Base-by-base conservation (phyloP, 176 grass and related monocot species). In the Carex littledalei region DNA sequence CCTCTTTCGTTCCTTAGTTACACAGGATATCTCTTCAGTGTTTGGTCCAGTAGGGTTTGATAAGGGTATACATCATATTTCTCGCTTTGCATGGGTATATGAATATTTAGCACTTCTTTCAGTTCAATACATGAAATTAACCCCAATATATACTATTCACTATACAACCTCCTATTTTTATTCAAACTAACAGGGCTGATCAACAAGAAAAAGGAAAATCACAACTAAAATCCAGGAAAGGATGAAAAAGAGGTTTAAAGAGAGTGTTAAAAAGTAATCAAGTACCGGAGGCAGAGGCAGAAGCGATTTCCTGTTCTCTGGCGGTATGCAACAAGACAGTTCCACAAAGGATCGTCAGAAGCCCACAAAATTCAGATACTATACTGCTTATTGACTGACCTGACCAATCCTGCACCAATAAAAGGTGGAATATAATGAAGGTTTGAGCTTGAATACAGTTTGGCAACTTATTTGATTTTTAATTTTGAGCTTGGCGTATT, bases 291-390 rank as follows among this genome's bases (percentile, higher is more conserved):
- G 39, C 92, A 87, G 94, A 75, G 55, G 92, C 53, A 77, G 87
- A 85, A 86, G 88, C 56, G 1, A 88, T 17, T 67, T 94, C 88
- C 76, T 89, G 88, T 71, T 95, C 86, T 69, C 90, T 94, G 39
- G 89, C 75, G 24, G 89, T 86, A 53, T 95, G 93, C 89, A 98
- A 85, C 82, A 98, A 87, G 84, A 98, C 61, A 53, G 96, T 95
- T 58, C 96, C 96, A 74, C 93, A 87, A 87, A 98, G 90, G 53
- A 98, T 94, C 29, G 91, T 95, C 77, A 99, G 79, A 26, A 99
- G 88, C 6, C 96, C 93, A 79, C 96, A 99, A 52, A 93, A 84
- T 92, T 99, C 96, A 52, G 96, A 93, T 79, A 85, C 91, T 74
- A 99, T 94, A 74, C 85, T 92, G 84, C 88, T 99, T 67, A 94